Evolutionary conservation across 1,284 basidiomycete species (phyloP), one percentile per base, ranked within the genome.

Genomic region (Trichosporon ovoides): DNA sequence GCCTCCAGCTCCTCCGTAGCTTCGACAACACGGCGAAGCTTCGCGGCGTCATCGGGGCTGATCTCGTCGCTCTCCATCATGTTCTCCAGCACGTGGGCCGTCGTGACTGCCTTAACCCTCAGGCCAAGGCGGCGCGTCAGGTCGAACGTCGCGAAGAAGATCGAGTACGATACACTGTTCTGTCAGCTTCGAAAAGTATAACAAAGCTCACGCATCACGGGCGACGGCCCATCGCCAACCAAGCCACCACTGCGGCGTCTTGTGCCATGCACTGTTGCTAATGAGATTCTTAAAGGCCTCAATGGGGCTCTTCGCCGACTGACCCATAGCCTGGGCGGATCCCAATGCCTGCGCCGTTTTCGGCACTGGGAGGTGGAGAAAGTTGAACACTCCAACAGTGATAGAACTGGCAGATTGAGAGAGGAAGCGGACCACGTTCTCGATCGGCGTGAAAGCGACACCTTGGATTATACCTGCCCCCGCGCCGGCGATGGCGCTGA

Each of bases 141-240:
- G 55, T 77, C 76, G 49, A 77, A 77, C 0, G 74, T 69, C 11
- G 76, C 74, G 53, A 77, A 77, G 65, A 77, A 77, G 53, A 72
- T 64, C n/a, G 68, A 68, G 56, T 77, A 77, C 48, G 70, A 71
- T 9, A 71, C 52, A 2, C 72, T 74, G 58, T 16, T 14, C 24
- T 13, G 51, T 54, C 20, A 51, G 53, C 40, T 12, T 7, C 16
- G 28, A 12, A 11, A 31, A 1, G 28, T 5, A 3, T 10, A 12
- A 66, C 71, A 3, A 19, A 5, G 37, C 57, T 65, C 40, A 72
- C 71, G 74, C 72, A 54, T 76, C 74, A 9, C 74, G 60, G 5
- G 59, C 66, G 1, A 73, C 65, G 5, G 70, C 67, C 74, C 74
- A 76, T 22, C 72, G 57, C 74, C 72, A 76, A n/a, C 74, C 74